Evolutionary conservation across 768 basidiomycete species (phyloP), one percentile per base, ranked within the genome.

Genomic region (Gloeophyllum trabeum): DNA sequence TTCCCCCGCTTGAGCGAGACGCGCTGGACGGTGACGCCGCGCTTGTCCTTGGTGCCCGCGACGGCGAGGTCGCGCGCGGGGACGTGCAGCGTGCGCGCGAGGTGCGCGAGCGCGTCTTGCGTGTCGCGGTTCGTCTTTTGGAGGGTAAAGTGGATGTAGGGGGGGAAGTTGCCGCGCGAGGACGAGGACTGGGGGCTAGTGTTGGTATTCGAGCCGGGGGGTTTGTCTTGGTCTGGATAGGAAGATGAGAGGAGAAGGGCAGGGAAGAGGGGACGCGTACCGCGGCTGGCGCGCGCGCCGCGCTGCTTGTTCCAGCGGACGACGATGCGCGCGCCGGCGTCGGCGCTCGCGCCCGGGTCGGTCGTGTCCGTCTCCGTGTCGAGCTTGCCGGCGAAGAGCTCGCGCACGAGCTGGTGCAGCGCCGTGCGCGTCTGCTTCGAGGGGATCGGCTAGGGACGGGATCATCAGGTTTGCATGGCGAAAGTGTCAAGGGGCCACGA

Each of bases 41-140:
- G 84, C 57, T 98, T 99, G 63, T 99, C 96, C 57, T 99, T 99
- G 5, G 96, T 99, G 0, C 96, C 96, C 3, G 92, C 89, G 20
- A 92, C 84, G 19, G 81, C 77, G 5, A 99, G 67, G 54, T 94
- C 89, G 60, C 85, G 91, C 39, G 78, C 58, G 19, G 67, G 76
- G 45, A 81, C 77, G 46, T 83, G 80, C n/a, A 97, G 66, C 23
- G 73, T 69, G 12, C 91, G 79, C 14, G 87, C 69, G 24, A 99
- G 63, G 51, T 93, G 70, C 1, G 76, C 70, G 18, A 99, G 75
- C 2, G 89, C 90, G 54, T 98, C 96, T 55, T 96, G 92, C 3
- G 91, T 96, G 55, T 99, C 96, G 35, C 96, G 81, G 56, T 99
- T 99, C 18, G 92, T 88, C 63, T 99, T 99, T 56, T 94, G 92